Percentiles rank a stretch among this genome's conserved stretches.
Conservation (phyloP, 163 green algal genomes). For the Prototheca wickerhamii region DNA sequence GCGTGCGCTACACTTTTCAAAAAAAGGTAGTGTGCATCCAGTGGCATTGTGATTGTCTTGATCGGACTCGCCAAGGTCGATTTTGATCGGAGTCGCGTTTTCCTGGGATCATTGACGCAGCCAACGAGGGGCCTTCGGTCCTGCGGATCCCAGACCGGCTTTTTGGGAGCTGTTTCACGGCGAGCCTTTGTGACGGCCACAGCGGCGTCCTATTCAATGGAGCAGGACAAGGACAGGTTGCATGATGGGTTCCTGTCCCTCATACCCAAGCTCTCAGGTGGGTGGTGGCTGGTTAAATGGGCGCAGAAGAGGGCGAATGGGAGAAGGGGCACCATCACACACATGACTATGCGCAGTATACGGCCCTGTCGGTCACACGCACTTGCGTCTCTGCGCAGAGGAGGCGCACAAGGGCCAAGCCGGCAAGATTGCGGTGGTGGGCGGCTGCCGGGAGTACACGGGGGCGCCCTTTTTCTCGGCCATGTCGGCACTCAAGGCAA, state of each 20-base stretch:
- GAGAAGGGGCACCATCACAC: background rate
- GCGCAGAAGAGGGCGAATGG: background rate
- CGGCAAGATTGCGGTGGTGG: constrained; percentile 86
- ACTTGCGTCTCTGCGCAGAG: background rate
- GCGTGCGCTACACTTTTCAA: too few species aligned
- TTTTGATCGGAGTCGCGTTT: too few species aligned
- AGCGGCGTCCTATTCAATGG: background rate
- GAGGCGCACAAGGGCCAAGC: constrained; percentile 70
- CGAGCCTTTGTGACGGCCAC: background rate
- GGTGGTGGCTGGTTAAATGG: background rate
- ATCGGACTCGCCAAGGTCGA: too few species aligned
- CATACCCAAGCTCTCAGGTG: background rate
- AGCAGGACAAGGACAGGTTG: background rate
- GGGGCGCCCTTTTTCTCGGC: constrained; percentile 91
- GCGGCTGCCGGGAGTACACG: constrained; percentile 88
- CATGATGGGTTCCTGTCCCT: background rate
- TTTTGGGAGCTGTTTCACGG: too few species aligned
- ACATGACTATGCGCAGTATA: background rate
- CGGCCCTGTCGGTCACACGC: background rate
- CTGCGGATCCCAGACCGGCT: too few species aligned
- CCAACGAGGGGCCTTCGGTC: too few species aligned
- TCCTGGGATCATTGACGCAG: too few species aligned
- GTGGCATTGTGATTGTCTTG: too few species aligned
- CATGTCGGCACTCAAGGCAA: constrained; percentile 62
- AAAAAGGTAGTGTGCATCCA: too few species aligned